Evolutionary conservation across 148 eudicot genomes (phyloP).

Genomic region (Persicaria maculosa): DNA sequence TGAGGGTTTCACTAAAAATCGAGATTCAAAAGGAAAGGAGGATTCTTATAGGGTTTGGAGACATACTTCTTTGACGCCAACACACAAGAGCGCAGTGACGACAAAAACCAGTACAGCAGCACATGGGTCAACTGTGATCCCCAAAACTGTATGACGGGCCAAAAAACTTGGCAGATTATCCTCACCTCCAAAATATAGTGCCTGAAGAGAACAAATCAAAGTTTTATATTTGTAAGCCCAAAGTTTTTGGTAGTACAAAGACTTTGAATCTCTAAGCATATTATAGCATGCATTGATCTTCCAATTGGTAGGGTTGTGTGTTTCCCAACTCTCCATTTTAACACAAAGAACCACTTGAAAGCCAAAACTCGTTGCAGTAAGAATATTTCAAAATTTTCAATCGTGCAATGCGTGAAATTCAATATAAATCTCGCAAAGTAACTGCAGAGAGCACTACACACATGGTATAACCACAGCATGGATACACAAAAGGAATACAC

Average conservation of each 20-base stretch:
- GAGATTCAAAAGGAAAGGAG: not conserved
- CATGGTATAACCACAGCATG: too few species aligned
- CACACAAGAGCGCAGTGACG: constrained; percentile 43
- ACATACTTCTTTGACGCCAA: constrained; percentile 57
- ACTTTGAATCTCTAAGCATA: not conserved
- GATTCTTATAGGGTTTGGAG: not conserved
- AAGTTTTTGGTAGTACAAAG: not conserved
- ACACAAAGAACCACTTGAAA: not conserved
- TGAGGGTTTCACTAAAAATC: not conserved
- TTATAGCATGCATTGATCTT: not conserved
- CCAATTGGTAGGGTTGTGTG: not conserved
- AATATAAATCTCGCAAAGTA: not conserved
- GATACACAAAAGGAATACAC: constrained; percentile 8
- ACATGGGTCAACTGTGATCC: constrained; percentile 48
- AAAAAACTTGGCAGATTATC: constrained; percentile 43
- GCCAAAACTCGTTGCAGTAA: not conserved
- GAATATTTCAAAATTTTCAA: not conserved
- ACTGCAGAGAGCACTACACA: not conserved
- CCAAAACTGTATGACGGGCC: constrained; percentile 40
- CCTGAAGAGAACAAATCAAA: constrained; percentile 20
- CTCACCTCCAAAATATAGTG: constrained; percentile 50
- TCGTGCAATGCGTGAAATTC: not conserved
- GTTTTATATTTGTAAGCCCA: not conserved
- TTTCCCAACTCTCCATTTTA: not conserved
- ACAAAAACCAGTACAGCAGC: constrained; percentile 39